Evolutionary conservation across 257 asterid genomes (phyloP), one percentile per base, ranked within the genome.

Genomic region (Sherardia arvensis): DNA sequence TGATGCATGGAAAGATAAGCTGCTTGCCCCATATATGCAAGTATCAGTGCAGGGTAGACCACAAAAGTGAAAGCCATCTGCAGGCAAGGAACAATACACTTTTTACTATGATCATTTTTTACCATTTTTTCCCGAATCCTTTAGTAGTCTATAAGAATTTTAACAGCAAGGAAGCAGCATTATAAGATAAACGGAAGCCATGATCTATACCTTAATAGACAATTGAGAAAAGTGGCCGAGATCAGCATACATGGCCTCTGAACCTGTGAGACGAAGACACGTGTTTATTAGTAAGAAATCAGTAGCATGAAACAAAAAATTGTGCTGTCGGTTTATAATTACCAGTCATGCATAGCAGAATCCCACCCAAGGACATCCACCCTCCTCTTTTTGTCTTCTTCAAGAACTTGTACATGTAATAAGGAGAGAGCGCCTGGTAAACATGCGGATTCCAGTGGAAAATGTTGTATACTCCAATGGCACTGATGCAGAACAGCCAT

Each of bases 11-110:
- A 91, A 58, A 91, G 95, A 77, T 91, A 91, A 20, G 98, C 98
- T 40, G 98, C 98, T 88, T 91, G 98, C 71, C 98, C 98, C 96
- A 91, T 91, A 59, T 91, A 91, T 53, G 98, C 98, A 7, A 91
- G 96, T 81, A 88, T 86, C 71, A 91, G 71, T 8, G 98, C 86
- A 11, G 98, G 98, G 67, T 91, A 91, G 21, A 91, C 96, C 71
- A 85, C 85, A 33, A 75, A 86, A 74, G 92, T 88, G 77, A 91
- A 91, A 15, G 96, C 98, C 30, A 91, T 79, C 96, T 91, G 84
- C 81, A 78, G n/a, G 14, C 21, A 43, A 43, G 51, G 47, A 43
- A 14, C n/a, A 43, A 43, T 43, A 43, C 4, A 15, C 0, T 38
- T 9, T 38, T 36, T 38, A 38, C 47, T 1, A 38, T 38, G 47